Base-by-base conservation (phyloP, 768 basidiomycete species). In the Cystofilobasidium capitatum region DNA sequence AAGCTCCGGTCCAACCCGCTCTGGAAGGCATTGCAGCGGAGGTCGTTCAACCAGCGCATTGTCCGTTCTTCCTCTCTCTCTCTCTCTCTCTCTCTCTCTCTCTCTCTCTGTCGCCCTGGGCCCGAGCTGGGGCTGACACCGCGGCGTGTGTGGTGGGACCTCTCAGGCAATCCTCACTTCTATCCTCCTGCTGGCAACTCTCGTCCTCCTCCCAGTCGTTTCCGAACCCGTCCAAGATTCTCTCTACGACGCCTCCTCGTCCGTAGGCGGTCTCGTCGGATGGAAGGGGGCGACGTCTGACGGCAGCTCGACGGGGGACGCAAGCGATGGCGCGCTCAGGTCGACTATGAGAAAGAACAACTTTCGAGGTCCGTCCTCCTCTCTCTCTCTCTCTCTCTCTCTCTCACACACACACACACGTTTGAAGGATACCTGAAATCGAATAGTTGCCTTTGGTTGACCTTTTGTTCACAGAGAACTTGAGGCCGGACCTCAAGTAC, bases 401-500 rank as follows among this genome's bases (percentile, higher is more conserved):
- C 26, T 13, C 13, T 40, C 24, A 16, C 8, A 58, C 20, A 39
- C 47, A 16, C 5, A 9, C 40, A 20, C n/a, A n/a, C n/a, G n/a
- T n/a, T n/a, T n/a, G n/a, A 35, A 33, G n/a, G 35, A 45, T 29
- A 60, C 54, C 24, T 6, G 24, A 24, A 7, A 3, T 10, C 24
- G 17, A 22, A 7, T 13, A 29, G 3, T 54, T 16, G 26, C 40
- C 45, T 9, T 13, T 26, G 10, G 36, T 4, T 9, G 58, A 24
- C 4, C 17, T 8, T 22, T 17, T n/a, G 12, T 2, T 42, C 17
- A 35, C 24, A 68, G 68, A 69, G 39, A 69, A 69, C 49, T 55
- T 69, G 5, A 49, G 68, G 26, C 62, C 68, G 17, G 68, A 69
- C 31, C 57, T 64, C 37, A 69, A 69, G 47, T 69, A 69, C 58